Evolutionary conservation across 495 filamentous ascomycete genomes (phyloP), one percentile per base, ranked within the genome.

Genomic region (Chaetomium fimeti): DNA sequence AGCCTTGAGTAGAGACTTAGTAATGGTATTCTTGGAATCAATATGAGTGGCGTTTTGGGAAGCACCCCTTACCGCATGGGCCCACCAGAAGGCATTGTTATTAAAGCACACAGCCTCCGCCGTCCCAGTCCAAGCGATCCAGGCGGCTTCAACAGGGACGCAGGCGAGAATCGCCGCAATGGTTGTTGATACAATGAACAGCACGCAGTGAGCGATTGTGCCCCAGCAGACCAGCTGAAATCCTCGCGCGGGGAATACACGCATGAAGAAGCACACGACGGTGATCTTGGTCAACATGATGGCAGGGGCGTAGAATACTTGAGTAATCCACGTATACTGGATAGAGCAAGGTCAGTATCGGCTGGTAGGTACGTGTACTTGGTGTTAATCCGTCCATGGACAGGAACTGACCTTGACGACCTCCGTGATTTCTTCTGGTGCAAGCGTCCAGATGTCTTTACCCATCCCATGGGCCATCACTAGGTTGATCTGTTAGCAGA

Each of bases 381-480:
- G n/a, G n/a, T n/a, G n/a, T n/a, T n/a, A n/a, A n/a, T n/a, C n/a
- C n/a, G n/a, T n/a, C n/a, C n/a, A 54, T 24, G 1, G 27, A 32
- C 43, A 22, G 4, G 18, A 20, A 54, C 28, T 5, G 24, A 54
- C 51, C 51, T 32, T 54, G 27, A 54, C 51, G 18, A 32, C 28
- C 27, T 54, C 32, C 3, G 25, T 32, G 24, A 54, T 54, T 8
- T 32, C 16, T 13, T 54, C 27, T n/a, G 51, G 51, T 16, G 51
- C 4, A 12, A 54, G 28, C 1, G 51, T 54, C 51, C 27, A 54
- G 24, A 54, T 54, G 27, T 54, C 15, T 24, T 25, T 54, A 13
- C 51, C 51, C 27, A 54, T 32, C 24, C 51, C 51, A 54, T 54
- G 51, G 18, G 51, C 51, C 51, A 29, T 54, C 51, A 54, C 51